Conservation (phyloP, 495 filamentous ascomycete species). For the Rhypophila decipiens region DNA sequence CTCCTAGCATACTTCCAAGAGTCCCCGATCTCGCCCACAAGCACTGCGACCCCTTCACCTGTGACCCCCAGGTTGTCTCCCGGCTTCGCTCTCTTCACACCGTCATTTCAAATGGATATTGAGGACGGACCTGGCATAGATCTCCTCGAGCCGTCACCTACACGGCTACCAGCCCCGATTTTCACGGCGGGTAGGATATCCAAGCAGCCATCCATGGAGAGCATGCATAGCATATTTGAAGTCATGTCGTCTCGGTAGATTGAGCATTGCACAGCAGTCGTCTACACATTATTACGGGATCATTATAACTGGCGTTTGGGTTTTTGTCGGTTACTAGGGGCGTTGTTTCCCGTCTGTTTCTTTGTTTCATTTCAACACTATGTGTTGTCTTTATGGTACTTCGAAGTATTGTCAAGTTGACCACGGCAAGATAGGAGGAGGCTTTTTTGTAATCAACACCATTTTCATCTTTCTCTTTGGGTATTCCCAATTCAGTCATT, state of each 20-base stretch:
- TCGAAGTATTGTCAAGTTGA: too few relatives aligned
- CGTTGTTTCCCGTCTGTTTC: too few relatives aligned
- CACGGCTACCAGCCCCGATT: constrained; percentile 6
- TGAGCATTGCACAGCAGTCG: too few relatives aligned
- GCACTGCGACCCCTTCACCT: constrained; percentile 23
- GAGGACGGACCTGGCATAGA: constrained; percentile 23
- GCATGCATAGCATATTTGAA: constrained; percentile 34
- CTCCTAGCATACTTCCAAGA: constrained; percentile 25
- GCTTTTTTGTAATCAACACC: too few relatives aligned
- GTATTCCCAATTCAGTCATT: too few relatives aligned
- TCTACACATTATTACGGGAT: too few relatives aligned
- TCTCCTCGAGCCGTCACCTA: constrained; percentile 30
- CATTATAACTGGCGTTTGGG: too few relatives aligned
- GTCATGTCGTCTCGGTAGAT: constrained; percentile 20
- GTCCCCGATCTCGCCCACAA: constrained; percentile 10
- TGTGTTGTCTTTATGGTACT: too few relatives aligned
- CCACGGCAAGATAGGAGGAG: too few relatives aligned
- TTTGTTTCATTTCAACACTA: too few relatives aligned
- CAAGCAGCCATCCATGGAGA: constrained; percentile 14
- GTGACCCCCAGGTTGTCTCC: constrained; percentile 17
- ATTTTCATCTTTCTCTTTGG: too few relatives aligned
- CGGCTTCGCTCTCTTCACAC: constrained; percentile 8
- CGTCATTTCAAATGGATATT: constrained; percentile 12
- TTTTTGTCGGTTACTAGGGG: too few relatives aligned
- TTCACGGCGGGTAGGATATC: constrained; percentile 11